A percentile compares a stretch with the other conserved stretches of the same genome.
These are phyloP conservation scores for Oryza punctata DNA, from an alignment of 176 grass and related monocot species.

Conservation along the genomic window DNA sequence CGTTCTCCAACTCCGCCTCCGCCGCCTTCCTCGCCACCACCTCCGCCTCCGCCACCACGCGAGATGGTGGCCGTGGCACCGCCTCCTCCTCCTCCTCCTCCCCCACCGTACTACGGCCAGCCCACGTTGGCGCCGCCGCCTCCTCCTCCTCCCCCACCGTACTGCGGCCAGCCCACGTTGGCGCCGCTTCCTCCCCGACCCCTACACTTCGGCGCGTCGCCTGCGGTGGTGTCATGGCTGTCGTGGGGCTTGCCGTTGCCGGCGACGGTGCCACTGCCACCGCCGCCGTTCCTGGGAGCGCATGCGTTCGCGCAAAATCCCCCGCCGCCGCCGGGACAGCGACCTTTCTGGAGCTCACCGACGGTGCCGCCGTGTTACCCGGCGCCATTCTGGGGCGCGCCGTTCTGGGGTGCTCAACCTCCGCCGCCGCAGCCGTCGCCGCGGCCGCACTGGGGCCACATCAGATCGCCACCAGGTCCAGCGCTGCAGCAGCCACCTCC, in stretches of 20 bases:
- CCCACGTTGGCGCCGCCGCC: slow-evolving; percentile 16
- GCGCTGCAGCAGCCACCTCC: not conserved
- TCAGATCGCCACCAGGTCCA: not conserved
- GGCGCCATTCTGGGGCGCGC: slow-evolving; percentile 44
- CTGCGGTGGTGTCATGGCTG: not conserved
- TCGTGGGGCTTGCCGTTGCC: slow-evolving; percentile 42
- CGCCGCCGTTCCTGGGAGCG: not conserved
- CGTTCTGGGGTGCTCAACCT: slow-evolving; percentile 13
- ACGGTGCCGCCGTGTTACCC: slow-evolving; percentile 25
- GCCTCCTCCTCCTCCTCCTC: not conserved
- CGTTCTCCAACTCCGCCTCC: slow-evolving; percentile 23
- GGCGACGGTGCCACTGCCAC: not conserved
- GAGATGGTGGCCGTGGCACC: no score
- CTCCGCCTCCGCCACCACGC: no score
- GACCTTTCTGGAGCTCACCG: slow-evolving; percentile 9
- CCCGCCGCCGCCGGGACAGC: not conserved
- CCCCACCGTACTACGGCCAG: not conserved
- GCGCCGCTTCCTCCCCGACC: not conserved
- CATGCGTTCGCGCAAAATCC: not conserved
- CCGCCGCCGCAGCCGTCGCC: not conserved
- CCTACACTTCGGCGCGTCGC: not conserved
- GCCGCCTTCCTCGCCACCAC: not conserved
- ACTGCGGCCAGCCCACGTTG: not conserved
- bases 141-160: not conserved
- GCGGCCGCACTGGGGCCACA: not conserved